These are phyloP conservation scores for Hyphodiscus hymeniophilus DNA, from an alignment of 495 filamentous ascomycete species.

Conservation along the genomic window DNA sequence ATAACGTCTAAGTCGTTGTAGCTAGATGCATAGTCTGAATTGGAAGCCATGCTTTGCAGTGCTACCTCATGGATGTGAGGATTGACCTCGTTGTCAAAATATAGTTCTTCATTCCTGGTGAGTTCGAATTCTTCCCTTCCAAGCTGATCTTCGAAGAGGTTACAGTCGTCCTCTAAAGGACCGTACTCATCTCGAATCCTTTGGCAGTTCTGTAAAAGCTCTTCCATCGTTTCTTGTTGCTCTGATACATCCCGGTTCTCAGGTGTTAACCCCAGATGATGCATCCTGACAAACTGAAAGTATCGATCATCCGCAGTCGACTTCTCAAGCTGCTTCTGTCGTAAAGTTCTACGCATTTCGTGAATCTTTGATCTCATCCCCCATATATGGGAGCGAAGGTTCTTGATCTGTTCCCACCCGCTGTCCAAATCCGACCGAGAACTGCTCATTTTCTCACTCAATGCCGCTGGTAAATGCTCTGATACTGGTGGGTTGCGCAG, in stretches of 20 bases:
- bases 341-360: background rate
- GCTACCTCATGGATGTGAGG: too few species aligned
- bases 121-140: constrained; percentile 5
- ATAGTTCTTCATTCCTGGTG: constrained; percentile 2
- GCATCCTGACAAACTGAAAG: background rate
- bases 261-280: background rate
- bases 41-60: background rate
- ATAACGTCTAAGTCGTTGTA: background rate
- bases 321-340: background rate
- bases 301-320: background rate
- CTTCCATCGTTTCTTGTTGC: background rate
- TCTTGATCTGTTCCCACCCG: background rate
- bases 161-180: constrained; percentile 8
- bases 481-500: too few species aligned
- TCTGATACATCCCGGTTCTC: too few species aligned
- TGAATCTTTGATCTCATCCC: background rate
- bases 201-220: constrained; percentile 5
- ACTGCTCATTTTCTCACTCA: too few species aligned
- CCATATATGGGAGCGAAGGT: background rate
- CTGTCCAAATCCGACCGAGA: too few species aligned
- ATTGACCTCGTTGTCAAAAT: constrained; percentile 9
- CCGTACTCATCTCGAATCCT: constrained; percentile 11
- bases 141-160: constrained; percentile 5
- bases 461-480: too few species aligned
- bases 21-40: background rate